Conservation (phyloP, 139 green algal genomes). For the Chlorella sp. region DNA sequence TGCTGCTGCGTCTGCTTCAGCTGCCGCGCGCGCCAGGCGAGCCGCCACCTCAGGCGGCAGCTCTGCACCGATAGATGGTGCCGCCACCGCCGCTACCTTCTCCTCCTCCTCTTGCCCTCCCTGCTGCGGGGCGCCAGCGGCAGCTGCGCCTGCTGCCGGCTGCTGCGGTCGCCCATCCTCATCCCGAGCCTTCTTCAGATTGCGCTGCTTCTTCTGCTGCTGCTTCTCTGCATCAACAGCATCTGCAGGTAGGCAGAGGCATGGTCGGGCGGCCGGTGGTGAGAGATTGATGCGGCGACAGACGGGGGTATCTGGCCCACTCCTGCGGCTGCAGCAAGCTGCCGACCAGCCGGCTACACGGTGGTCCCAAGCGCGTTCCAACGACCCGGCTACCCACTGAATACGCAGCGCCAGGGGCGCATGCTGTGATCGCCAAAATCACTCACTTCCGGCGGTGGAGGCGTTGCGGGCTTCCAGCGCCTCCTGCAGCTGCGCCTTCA, state of each 20-base stretch:
- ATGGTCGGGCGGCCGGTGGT: too few species aligned
- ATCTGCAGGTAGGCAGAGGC: background rate
- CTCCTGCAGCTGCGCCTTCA: background rate
- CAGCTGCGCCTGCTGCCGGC: background rate
- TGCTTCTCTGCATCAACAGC: conserved; percentile 1
- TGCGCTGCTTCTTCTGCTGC: conserved; percentile 26
- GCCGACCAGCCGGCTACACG: too few species aligned
- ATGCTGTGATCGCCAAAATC: too few species aligned
- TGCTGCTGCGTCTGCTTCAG: conserved; percentile 19
- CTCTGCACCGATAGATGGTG: conserved; percentile 30
- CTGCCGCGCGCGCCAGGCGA: background rate
- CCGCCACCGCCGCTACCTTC: background rate
- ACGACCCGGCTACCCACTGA: too few species aligned
- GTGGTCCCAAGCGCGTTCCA: too few species aligned
- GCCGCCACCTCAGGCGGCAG: conserved; percentile 24
- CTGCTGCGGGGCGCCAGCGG: background rate
- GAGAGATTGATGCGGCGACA: too few species aligned
- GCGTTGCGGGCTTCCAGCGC: background rate
- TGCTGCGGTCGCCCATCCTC: background rate
- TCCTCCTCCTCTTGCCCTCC: background rate
- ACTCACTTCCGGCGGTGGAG: conserved; percentile 33
- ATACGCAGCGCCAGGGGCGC: too few species aligned
- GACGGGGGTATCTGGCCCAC: too few species aligned
- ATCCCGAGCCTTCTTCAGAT: conserved; percentile 1
- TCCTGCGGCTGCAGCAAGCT: too few species aligned